Base-by-base conservation (phyloP, 2,329 filamentous ascomycete genomes). In the Thielaviopsis euricoi region DNA sequence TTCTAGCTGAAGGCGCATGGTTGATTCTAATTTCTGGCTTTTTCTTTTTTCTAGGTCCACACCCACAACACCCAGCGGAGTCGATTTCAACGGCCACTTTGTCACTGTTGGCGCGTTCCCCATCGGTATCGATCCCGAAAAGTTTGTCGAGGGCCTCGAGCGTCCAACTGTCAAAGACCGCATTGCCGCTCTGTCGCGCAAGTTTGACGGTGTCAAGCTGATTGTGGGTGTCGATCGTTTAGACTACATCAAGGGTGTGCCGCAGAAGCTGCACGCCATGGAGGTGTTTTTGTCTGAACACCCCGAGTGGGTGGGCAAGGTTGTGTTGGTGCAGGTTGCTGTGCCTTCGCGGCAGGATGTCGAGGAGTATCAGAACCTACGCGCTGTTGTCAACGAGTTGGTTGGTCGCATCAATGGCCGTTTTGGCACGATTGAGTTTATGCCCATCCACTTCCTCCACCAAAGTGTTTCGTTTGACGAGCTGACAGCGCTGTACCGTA, bases 241-340 rank as follows among this genome's bases (percentile, higher is more conserved):
- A 55, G 93, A 98, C 71, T 97, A 98, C 72, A 97, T 97, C 81
- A 97, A 97, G 73, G 93, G 93, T 62, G 90, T 98, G 10, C 93
- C 93, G 0, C 93, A 98, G 71, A 98, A 98, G 70, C 76, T 98
- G 10, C 93, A 97, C 67, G 91, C 93, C 1, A 81, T 97, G 49
- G 93, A 98, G 70, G 89, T 97, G 3, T 97, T 98, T 74, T 76
- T 98, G 33, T 95, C 89, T 0, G 91, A 97, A 66, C 89, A 98
- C 66, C 93, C 93, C 0, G 91, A 97, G 70, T 96, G 90, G 90
- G 91, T 97, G 61, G 93, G 93, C 64, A 95, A 95, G 71, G 90
- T 97, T 22, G 90, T 97, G 2, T 79, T 98, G 17, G 89, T 97
- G 0, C 93, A 97, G 70, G 91, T 97, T 33, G 93, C 93, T 1